These are phyloP conservation scores for Euphrasia arctica DNA, from an alignment of 305 asterid species.

Conservation along the genomic window DNA sequence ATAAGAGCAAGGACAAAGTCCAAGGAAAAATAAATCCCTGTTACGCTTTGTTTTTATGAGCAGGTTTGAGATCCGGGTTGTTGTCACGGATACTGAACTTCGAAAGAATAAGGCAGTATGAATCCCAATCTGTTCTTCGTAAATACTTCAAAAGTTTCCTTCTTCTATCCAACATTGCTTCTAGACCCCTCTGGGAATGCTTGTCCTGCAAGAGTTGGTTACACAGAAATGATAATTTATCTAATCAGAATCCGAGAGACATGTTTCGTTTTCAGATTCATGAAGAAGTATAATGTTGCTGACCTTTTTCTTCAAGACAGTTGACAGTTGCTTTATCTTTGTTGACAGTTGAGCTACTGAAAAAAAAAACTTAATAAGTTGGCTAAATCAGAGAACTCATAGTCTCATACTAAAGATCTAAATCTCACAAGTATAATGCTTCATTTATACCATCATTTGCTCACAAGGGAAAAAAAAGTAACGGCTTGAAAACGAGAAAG, in stretches of 20 bases:
- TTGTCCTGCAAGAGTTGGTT: constrained; percentile 49
- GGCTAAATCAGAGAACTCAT: background rate
- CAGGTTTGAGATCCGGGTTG: constrained; percentile 5
- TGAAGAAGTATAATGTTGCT: background rate
- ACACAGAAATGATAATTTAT: background rate
- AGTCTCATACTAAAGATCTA: background rate
- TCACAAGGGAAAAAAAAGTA: background rate
- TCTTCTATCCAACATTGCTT: constrained; percentile 73
- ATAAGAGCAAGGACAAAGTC: no score
- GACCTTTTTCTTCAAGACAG: constrained; percentile 67
- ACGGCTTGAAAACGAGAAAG: background rate
- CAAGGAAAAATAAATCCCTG: no score
- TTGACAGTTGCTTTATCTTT: constrained; percentile 65
- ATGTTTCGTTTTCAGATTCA: background rate
- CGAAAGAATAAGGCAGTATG: constrained; percentile 60
- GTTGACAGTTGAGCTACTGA: constrained; percentile 81
- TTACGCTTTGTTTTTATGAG: no score
- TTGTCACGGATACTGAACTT: constrained; percentile 71
- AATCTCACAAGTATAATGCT: no score
- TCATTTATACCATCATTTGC: background rate
- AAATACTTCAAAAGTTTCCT: constrained; percentile 66
- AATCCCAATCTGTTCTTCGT: constrained; percentile 75
- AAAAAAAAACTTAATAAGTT: background rate
- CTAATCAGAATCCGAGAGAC: background rate
- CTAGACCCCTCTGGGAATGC: constrained; percentile 75